Evolutionary conservation across 176 grass and related monocot species (phyloP), one percentile per base, ranked within the genome.

Genomic region (Cenchrus fungigraminus): DNA sequence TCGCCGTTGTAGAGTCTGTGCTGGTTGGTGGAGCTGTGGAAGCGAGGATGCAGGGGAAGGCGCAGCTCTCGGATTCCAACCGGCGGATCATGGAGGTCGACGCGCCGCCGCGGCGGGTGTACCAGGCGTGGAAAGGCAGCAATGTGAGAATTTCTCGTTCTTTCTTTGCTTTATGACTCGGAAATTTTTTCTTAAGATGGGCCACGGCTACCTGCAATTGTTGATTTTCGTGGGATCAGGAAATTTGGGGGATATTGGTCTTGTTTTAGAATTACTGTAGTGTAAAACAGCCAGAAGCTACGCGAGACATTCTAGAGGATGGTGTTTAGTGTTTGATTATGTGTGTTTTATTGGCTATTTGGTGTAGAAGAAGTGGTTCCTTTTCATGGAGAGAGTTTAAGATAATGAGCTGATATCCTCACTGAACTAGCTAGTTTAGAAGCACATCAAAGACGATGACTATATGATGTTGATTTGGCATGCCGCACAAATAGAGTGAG

Each of bases 121-220:
- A 95, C 86, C 93, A 92, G 88, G 53, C 88, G 3, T 95, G 93
- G 93, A 95, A 92, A 81, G 93, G 93, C 69, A 92, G 85, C 83
- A 95, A 95, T 65, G 93, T 95, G 71, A 92, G 77, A 32, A 15
- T 5, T 63, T 78, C 43, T 72, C 62, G 54, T 66, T 37, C 10
- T n/a, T 45, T 86, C 19, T 63, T 57, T 58, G 65, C 54, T 47
- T 76, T 72, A 2, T 82, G 17, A 40, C 77, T 89, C 62, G 84
- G 80, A 32, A 4, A 14, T 52, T 52, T 52, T 52, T 52, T 12
- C 51, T 52, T 13, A 52, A 52, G 51, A 52, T 52, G 51, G 51
- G 51, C 51, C 51, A 13, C 13, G 51, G 44, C 44, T 45, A 45
- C 44, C 8, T 45, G 1, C 44, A 45, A 45, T 45, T 52, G 12